Conservation (phyloP, 2,329 filamentous ascomycete genomes). For the Aspergillus ochraceus region DNA sequence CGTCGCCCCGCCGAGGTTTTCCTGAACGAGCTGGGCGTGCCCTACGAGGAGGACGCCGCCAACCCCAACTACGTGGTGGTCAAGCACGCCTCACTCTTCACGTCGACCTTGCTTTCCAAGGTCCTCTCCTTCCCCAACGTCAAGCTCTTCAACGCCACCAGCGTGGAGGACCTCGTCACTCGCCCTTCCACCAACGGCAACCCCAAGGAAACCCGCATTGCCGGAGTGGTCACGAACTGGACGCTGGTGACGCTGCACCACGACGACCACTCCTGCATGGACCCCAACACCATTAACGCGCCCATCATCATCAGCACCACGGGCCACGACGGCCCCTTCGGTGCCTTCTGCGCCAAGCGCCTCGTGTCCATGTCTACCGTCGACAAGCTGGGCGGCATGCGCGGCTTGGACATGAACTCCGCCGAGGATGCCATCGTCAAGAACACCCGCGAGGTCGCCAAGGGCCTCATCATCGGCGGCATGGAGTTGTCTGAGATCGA, state of each 20-base stretch:
- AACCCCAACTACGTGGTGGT: constrained; percentile 88
- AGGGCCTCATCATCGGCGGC: constrained; percentile 86
- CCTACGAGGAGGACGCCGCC: constrained; percentile 84
- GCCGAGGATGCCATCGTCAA: constrained; percentile 95
- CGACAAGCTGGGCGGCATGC: constrained; percentile 85
- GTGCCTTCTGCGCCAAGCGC: constrained; percentile 86
- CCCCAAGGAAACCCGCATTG: constrained; percentile 64
- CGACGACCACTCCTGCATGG: constrained; percentile 92
- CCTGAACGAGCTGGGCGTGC: constrained; percentile 75
- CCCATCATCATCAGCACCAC: constrained; percentile 86
- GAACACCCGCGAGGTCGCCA: constrained; percentile 81
- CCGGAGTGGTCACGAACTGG: constrained; percentile 95
- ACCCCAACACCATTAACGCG: constrained; percentile 94
- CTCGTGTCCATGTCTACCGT: constrained; percentile 85
- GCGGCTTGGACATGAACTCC: constrained; percentile 86
- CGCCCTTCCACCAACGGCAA: constrained; percentile 57
- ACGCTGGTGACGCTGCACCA: constrained; percentile 85
- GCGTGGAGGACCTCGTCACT: constrained; percentile 90
- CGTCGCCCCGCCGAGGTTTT: constrained; percentile 88
- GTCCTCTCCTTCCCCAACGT: constrained; percentile 85
- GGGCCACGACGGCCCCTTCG: constrained; percentile 87
- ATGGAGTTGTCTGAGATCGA: constrained; percentile 94
- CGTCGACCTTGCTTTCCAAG: constrained; percentile 78
- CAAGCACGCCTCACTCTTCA: constrained; percentile 92
- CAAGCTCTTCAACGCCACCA: constrained; percentile 94